Base-by-base conservation (phyloP, 2,329 filamentous ascomycete genomes). In the Colletotrichum sp. region DNA sequence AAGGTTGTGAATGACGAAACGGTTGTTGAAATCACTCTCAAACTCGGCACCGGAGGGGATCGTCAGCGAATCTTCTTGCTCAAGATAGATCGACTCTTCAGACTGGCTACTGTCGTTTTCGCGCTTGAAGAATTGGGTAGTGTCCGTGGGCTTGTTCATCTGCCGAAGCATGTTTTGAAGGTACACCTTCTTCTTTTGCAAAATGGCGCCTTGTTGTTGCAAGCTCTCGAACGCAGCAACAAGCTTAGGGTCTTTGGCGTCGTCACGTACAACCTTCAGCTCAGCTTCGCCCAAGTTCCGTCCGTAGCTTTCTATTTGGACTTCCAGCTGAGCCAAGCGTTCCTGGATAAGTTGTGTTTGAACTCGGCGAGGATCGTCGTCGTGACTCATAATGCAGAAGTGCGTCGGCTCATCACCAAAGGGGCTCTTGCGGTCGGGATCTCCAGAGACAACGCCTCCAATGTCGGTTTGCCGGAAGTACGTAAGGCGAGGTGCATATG, bases 391-490 rank as follows among this genome's bases (percentile, higher is more conserved):
- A 81, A 98, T 95, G 85, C 98, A 99, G 78, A 95, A 93, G 84
- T 99, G 98, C 0, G 96, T 98, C 1, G 95, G 94, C 83, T 99
- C 97, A 68, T 98, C 91, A 13, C 97, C 98, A 83, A 99, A 99
- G 0, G 95, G 93, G 83, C 96, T 99, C 16, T 93, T 95, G 55
- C 96, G 90, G 71, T 95, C 93, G 10, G 94, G 91, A 80, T 98
- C 95, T n/a, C 94, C 93, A 66, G 93, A 92, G 76, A 96, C 95
- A 26, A 92, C 90, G 76, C 95, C 93, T 18, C 92, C 93, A 82
- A 98, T 97, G 80, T 99, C 97, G 2, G 97, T 99, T 85, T 99
- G 96, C 36, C 97, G 92, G 88, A 98, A 98, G 84, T 99, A 99
- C 1, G 97, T 99, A 81, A 99, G 95, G 2, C 97, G 92, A n/a